phyloP scores from a whole-genome alignment of 2,329 filamentous ascomycete genomes.

The Diaporthe citriasiana region DNA sequence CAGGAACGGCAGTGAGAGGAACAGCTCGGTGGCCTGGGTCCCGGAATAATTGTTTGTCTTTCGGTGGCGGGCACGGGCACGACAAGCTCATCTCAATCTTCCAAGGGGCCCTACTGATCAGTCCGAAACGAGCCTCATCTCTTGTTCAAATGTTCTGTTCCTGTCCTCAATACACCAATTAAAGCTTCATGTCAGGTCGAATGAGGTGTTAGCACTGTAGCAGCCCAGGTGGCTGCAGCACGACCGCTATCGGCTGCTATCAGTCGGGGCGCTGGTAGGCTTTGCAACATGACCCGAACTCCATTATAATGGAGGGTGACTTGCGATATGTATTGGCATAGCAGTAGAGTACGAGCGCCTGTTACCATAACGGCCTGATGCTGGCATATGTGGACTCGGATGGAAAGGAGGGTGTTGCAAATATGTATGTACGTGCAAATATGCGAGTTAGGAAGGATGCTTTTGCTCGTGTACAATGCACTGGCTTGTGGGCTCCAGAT shows the following conservation, averaged over 20 bases:
- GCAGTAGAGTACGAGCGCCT: neutral
- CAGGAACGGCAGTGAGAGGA: neutral
- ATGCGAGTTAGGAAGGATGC: neutral
- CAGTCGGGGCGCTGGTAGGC: neutral
- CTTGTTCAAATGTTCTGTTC: conserved; percentile 17
- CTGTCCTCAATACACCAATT: conserved; percentile 12
- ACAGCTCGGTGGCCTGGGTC: neutral
- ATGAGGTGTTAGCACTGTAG: neutral
- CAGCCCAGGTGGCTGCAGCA: neutral
- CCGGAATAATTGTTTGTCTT: conserved; percentile 21
- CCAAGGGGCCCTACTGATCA: conserved; percentile 6
- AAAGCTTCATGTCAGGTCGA: conserved; percentile 27
- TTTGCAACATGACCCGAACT: neutral
- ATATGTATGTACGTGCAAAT: neutral
- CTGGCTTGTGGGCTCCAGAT: neutral
- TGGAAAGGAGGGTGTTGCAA: neutral
- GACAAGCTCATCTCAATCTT: conserved; percentile 19
- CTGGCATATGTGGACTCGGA: neutral
- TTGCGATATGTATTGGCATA: neutral
- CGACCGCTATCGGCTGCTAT: neutral
- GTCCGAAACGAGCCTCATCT: conserved; percentile 31
- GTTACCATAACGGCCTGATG: neutral
- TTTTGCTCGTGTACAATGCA: neutral
- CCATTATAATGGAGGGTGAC: neutral
- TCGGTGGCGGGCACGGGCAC: conserved; percentile 14